A percentile compares a stretch with the other conserved stretches of the same genome.
Evolutionary conservation across 257 asterid species (phyloP).

Genomic region (Buddleja alternifolia): DNA sequence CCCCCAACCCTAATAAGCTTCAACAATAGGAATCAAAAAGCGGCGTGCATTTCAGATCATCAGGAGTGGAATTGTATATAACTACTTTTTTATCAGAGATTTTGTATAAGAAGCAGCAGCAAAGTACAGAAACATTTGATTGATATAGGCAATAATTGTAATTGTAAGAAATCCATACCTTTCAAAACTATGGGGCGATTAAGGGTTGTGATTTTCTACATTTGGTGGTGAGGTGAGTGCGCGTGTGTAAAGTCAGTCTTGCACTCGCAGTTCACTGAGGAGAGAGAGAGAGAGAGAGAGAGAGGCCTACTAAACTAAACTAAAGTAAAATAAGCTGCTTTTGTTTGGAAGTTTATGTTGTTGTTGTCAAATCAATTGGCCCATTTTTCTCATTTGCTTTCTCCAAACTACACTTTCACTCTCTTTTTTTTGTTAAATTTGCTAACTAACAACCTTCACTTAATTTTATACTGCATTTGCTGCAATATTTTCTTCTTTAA

Average conservation of each 20-base stretch:
- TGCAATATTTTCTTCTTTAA: too few species aligned
- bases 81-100: too few species aligned
- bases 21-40: slow-evolving; percentile 5
- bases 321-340: slow-evolving; percentile 28
- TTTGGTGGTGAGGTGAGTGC: slow-evolving; percentile 35
- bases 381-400: neutral
- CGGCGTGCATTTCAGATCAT: slow-evolving; percentile 39
- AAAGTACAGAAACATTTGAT: slow-evolving; percentile 21
- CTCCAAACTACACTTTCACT: slow-evolving; percentile 16
- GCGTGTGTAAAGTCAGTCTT: too few species aligned
- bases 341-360: too few species aligned
- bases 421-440: too few species aligned
- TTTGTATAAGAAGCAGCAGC: too few species aligned
- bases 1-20: slow-evolving; percentile 21
- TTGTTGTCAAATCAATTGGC: slow-evolving; percentile 33
- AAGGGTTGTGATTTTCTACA: slow-evolving; percentile 40
- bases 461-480: too few species aligned
- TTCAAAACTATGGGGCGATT: slow-evolving; percentile 29
- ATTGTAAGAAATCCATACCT: slow-evolving; percentile 40
- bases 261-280: too few species aligned
- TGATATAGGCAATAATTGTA: slow-evolving; percentile 34
- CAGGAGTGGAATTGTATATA: slow-evolving; percentile 3
- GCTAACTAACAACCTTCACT: too few species aligned
- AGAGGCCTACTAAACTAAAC: slow-evolving; percentile 37
- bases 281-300: slow-evolving; percentile 29